Percentiles rank a stretch among this genome's conserved stretches.
Evolutionary conservation across 169 alveolate genomes (phyloP).

Genomic region (Plasmodium malariae): DNA sequence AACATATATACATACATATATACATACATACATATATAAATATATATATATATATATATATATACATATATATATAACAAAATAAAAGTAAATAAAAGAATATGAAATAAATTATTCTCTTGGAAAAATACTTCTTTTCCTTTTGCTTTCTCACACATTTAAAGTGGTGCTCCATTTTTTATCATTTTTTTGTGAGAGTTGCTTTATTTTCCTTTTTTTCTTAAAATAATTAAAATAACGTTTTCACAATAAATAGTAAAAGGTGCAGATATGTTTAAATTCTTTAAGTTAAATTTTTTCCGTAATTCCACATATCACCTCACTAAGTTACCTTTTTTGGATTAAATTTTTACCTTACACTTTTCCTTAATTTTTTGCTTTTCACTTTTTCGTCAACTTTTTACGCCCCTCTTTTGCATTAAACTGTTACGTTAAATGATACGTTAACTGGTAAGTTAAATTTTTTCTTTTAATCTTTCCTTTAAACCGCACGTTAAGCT

Average conservation of each 20-base stretch:
- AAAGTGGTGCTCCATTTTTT: not conserved
- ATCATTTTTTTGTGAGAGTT: not conserved
- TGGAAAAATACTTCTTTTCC: slow-evolving; percentile 1
- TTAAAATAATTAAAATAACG: not conserved
- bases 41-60: no score
- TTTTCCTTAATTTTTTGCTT: not conserved
- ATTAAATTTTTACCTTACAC: not conserved
- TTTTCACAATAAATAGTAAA: not conserved
- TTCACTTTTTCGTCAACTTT: not conserved
- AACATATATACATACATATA: not conserved
- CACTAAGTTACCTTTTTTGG: no score
- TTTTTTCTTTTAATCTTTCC: no score
- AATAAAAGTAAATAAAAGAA: slow-evolving; percentile 12
- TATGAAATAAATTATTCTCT: not conserved
- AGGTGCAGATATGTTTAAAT: not conserved
- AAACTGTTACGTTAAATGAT: no score
- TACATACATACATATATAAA: no score
- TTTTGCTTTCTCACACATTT: not conserved
- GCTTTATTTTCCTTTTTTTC: not conserved
- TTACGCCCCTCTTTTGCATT: not conserved
- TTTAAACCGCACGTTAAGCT: no score
- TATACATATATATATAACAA: no score
- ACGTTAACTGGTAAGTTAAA: no score
- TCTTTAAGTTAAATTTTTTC: not conserved
- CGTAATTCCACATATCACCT: no score